Conservation (phyloP, 192 early-diverging fungal species). For the Gryganskiella cystojenkinii region DNA sequence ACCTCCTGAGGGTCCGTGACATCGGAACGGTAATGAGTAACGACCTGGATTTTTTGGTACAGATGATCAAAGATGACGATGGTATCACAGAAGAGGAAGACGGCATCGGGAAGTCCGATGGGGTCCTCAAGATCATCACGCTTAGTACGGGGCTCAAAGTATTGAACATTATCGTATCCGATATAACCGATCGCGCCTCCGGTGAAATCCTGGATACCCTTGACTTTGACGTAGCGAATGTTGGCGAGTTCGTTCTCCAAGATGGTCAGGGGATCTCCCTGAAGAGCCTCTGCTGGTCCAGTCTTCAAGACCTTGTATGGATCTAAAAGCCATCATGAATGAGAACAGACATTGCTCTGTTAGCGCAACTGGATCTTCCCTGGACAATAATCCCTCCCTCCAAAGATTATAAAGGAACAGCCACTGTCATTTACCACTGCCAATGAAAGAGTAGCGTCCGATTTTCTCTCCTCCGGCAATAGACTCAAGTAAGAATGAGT, state of each 20-base stretch:
- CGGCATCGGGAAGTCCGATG: slow-evolving; percentile 90
- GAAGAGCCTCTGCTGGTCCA: slow-evolving; percentile 73
- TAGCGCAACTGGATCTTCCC: too few relatives aligned
- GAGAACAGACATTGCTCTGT: too few relatives aligned
- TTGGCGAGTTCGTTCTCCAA: slow-evolving; percentile 87
- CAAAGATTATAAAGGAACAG: not conserved
- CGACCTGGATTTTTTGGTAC: slow-evolving; percentile 90
- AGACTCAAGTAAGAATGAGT: slow-evolving; percentile 97
- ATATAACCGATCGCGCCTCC: slow-evolving; percentile 99
- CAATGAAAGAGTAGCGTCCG: slow-evolving; percentile 96
- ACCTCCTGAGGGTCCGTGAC: slow-evolving; percentile 64
- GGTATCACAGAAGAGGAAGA: slow-evolving; percentile 96
- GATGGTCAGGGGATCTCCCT: slow-evolving; percentile 87
- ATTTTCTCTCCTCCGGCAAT: slow-evolving; percentile 95
- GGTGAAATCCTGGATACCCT: slow-evolving; percentile 87
- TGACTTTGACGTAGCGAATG: slow-evolving; percentile 82
- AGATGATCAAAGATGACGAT: slow-evolving; percentile 97
- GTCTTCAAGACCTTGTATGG: slow-evolving; percentile 89
- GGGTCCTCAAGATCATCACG: slow-evolving; percentile 81
- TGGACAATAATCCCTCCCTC: too few relatives aligned
- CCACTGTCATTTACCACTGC: slow-evolving; percentile 70
- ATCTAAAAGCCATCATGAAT: slow-evolving; percentile 55
- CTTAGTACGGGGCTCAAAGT: slow-evolving; percentile 96
- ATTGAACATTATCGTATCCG: slow-evolving; percentile 95
- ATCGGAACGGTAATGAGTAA: slow-evolving; percentile 86